phyloP scores from a whole-genome alignment of 139 green algal species.

The Nannochloris sp. region DNA sequence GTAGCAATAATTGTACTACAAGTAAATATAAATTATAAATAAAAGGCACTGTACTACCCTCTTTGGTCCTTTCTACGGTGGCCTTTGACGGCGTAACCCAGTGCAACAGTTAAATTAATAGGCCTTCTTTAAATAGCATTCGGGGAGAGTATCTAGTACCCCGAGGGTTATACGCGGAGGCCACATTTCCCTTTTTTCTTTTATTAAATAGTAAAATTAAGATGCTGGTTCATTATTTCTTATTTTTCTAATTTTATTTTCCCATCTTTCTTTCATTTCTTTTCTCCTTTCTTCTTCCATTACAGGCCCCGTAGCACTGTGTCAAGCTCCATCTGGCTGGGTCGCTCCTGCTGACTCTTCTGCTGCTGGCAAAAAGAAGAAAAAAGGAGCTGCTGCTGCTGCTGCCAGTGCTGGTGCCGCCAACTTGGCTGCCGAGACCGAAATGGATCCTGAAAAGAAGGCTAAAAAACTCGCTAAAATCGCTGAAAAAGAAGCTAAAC shows the following conservation, averaged over 20 bases:
- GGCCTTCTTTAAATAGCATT: too few species aligned
- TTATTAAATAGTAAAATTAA: not conserved
- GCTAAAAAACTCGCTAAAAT: conserved; percentile 59
- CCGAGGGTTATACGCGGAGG: conserved; percentile 27
- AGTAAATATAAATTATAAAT: too few species aligned
- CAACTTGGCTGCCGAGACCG: not conserved
- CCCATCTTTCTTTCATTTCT: not conserved
- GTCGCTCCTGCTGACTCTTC: conserved; percentile 10
- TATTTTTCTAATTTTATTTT: not conserved
- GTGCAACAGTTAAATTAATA: too few species aligned
- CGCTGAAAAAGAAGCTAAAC: conserved; percentile 73
- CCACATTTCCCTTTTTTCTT: conserved; percentile 1
- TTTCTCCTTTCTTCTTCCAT: not conserved
- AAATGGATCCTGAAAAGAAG: conserved; percentile 63
- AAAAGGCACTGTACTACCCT: too few species aligned
- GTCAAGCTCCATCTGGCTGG: conserved; percentile 31
- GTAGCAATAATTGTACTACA: too few species aligned
- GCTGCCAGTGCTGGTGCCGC: not conserved
- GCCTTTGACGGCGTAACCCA: too few species aligned
- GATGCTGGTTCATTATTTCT: too few species aligned
- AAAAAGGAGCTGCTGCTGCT: conserved; percentile 25
- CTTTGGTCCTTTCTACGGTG: too few species aligned
- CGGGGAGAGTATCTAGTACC: too few species aligned
- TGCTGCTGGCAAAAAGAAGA: conserved; percentile 40
- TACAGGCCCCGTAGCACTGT: conserved; percentile 33